Conservation (phyloP, 208 protist species). For the Crithidia sp. region DNA sequence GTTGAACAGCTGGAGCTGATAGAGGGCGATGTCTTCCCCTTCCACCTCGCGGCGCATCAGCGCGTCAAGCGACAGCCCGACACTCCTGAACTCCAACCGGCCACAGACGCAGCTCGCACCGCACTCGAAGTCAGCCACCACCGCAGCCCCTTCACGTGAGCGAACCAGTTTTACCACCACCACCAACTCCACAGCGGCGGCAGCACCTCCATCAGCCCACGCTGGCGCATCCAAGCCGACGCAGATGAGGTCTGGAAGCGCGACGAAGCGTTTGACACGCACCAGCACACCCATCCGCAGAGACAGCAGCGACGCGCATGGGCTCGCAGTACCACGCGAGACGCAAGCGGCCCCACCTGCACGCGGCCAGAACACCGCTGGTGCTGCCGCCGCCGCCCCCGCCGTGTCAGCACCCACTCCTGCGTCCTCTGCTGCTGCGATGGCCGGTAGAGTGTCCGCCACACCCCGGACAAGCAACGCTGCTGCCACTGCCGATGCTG, state of each 20-base stretch:
- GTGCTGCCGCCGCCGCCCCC: no score
- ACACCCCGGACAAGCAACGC: background rate
- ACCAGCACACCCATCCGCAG: background rate
- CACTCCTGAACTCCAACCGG: constrained; percentile 25
- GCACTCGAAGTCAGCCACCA: background rate
- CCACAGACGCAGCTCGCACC: constrained; percentile 11
- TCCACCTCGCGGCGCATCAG: constrained; percentile 3
- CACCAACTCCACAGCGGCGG: background rate
- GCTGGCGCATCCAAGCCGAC: no score
- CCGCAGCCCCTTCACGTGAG: background rate
- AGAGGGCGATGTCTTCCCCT: background rate
- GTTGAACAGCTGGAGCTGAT: background rate
- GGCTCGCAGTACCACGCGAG: no score
- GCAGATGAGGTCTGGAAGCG: no score
- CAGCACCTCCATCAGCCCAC: background rate
- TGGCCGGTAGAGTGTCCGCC: no score
- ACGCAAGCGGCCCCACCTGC: no score
- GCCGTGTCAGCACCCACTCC: no score
- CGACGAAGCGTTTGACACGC: background rate
- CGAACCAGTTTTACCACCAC: no score
- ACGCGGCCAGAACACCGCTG: no score
- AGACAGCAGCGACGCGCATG: background rate
- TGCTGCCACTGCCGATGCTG: background rate
- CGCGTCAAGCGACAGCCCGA: constrained; percentile 6
- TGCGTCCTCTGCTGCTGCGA: no score